Evolutionary conservation across 352 stramenopile species (phyloP).

Genomic region (Phytophthora sp.): DNA sequence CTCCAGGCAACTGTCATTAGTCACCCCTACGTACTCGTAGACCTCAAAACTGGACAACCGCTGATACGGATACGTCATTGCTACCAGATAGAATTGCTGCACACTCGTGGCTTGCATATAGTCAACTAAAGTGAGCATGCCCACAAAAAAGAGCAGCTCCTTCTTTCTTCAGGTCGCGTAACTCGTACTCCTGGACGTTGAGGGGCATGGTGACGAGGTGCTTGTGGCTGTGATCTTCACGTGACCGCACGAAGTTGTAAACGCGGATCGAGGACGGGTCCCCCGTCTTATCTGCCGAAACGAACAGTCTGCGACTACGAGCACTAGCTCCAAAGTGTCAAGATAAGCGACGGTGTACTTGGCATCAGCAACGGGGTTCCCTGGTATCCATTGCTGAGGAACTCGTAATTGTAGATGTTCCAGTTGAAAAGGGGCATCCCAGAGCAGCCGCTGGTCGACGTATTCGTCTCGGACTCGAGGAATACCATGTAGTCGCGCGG

Average conservation of each 20-base stretch:
- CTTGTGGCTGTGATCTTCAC: constrained; percentile 15
- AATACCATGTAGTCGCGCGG: constrained; percentile 43
- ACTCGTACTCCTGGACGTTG: constrained; percentile 42
- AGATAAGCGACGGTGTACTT: constrained; percentile 47
- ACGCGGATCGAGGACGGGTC: constrained; percentile 26
- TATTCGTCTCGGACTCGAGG: constrained; percentile 36
- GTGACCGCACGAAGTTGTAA: constrained; percentile 42
- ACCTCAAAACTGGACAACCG: constrained; percentile 37
- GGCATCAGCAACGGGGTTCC: constrained; percentile 28
- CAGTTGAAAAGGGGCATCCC: constrained; percentile 13
- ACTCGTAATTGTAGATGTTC: constrained; percentile 45
- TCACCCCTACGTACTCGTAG: constrained; percentile 28
- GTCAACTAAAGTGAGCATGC: constrained; percentile 35
- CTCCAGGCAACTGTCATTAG: constrained; percentile 27
- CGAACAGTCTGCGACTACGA: constrained; percentile 50
- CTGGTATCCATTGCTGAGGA: constrained; percentile 36
- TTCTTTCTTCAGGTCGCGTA: constrained; percentile 24
- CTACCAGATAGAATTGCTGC: constrained; percentile 36
- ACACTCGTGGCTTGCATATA: constrained; percentile 33
- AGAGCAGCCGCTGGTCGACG: constrained; percentile 32
- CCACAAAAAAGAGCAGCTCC: constrained; percentile 31
- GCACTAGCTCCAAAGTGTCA: constrained; percentile 41
- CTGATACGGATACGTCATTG: constrained; percentile 42
- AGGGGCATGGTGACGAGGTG: constrained; percentile 35
- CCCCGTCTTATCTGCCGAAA: constrained; percentile 29